These are phyloP conservation scores for Puccinia polysora DNA, from an alignment of 1,284 basidiomycete genomes.

Conservation along the genomic window DNA sequence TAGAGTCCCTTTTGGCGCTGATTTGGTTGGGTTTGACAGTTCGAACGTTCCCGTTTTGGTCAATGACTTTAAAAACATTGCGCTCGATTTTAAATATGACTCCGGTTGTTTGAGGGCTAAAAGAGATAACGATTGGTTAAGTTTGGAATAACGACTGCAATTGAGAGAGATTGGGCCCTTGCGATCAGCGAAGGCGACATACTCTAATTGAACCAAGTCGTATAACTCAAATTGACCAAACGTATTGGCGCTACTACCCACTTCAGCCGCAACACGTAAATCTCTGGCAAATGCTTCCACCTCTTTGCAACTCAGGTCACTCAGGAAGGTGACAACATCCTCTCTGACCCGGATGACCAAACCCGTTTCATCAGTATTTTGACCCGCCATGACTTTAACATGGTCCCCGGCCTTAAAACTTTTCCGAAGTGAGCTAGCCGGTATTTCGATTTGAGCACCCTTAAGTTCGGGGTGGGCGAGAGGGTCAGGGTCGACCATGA, in stretches of 20 bases:
- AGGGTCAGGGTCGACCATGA: constrained; percentile 52
- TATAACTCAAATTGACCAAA: constrained; percentile 92
- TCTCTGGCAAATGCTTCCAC: constrained; percentile 97
- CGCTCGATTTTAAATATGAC: constrained; percentile 97
- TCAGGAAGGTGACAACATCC: constrained; percentile 86
- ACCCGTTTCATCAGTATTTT: constrained; percentile 92
- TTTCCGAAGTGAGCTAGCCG: constrained; percentile 83
- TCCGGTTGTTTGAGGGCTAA: constrained; percentile 81
- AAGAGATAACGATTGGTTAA: constrained; percentile 13
- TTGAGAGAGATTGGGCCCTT: background rate
- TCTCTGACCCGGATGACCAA: constrained; percentile 77
- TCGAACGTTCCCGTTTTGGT: constrained; percentile 84
- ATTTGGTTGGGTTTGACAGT: constrained; percentile 93
- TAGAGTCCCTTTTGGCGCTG: constrained; percentile 73
- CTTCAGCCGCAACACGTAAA: constrained; percentile 91
- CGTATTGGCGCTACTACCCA: constrained; percentile 79
- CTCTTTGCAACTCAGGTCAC: constrained; percentile 95
- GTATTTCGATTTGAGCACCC: constrained; percentile 73
- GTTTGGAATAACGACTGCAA: background rate
- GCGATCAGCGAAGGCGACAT: constrained; percentile 56
- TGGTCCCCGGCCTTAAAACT: constrained; percentile 95
- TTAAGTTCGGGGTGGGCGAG: constrained; percentile 63
- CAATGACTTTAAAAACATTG: constrained; percentile 87
- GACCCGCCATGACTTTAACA: constrained; percentile 93
- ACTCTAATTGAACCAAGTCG: constrained; percentile 95